These are phyloP conservation scores for Erodium maritimum DNA, from an alignment of 345 rosid species.

Conservation along the genomic window DNA sequence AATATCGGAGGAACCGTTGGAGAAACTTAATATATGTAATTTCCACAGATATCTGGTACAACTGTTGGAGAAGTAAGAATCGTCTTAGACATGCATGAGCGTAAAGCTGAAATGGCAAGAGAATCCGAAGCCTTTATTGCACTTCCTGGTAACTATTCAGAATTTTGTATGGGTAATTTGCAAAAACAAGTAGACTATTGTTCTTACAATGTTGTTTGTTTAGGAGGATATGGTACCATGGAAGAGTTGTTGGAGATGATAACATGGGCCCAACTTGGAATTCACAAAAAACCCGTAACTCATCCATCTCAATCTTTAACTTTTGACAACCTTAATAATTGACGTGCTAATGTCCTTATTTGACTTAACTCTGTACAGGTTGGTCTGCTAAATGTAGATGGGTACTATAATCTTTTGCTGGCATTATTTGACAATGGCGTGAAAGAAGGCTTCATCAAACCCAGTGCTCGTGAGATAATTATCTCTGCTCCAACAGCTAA, in stretches of 20 bases:
- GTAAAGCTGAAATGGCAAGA: slow-evolving; percentile 94
- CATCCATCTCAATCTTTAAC: slow-evolving; percentile 6
- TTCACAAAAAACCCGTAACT: slow-evolving; percentile 83
- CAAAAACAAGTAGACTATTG: not conserved
- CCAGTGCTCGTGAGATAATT: slow-evolving; percentile 64
- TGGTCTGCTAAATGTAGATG: slow-evolving; percentile 89
- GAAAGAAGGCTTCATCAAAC: slow-evolving; percentile 87
- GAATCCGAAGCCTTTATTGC: slow-evolving; percentile 95
- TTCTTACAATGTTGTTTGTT: slow-evolving; percentile 3
- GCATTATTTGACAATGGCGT: slow-evolving; percentile 82
- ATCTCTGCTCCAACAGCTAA: slow-evolving; percentile 80
- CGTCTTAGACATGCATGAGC: slow-evolving; percentile 88
- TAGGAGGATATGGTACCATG: slow-evolving; percentile 98
- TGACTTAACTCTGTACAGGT: slow-evolving; percentile 31
- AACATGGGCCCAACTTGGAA: slow-evolving; percentile 96
- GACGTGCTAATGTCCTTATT: not conserved
- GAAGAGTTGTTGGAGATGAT: slow-evolving; percentile 93
- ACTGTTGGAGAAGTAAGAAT: slow-evolving; percentile 74
- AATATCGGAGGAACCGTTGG: not conserved
- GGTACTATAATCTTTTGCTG: slow-evolving; percentile 73
- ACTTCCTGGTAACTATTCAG: slow-evolving; percentile 62
- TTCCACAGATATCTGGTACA: slow-evolving; percentile 73
- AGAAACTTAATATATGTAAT: not conserved
- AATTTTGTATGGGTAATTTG: not conserved
- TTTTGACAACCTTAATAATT: slow-evolving; percentile 3